phyloP scores from a whole-genome alignment of 2,329 filamentous ascomycete species.

The Aspergillus calidoustus region DNA sequence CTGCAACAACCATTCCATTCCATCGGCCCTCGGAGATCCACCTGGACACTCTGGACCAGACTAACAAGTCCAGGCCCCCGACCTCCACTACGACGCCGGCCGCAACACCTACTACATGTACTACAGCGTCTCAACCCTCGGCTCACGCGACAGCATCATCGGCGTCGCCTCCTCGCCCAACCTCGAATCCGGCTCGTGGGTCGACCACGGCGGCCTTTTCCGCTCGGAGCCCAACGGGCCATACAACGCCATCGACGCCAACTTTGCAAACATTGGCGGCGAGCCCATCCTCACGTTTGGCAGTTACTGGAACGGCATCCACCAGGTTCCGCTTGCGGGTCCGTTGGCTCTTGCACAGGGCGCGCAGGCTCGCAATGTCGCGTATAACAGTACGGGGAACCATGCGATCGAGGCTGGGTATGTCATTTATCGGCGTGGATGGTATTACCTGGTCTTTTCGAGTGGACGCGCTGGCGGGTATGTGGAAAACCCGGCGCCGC shows the following conservation, averaged over 20 bases:
- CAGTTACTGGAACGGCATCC: conserved; percentile 72
- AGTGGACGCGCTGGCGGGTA: conserved; percentile 63
- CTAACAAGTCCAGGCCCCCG: conserved; percentile 59
- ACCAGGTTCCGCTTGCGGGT: conserved; percentile 57
- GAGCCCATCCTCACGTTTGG: conserved; percentile 64
- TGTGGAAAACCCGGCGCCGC: conserved; percentile 55
- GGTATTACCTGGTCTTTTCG: conserved; percentile 69
- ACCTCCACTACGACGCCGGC: conserved; percentile 60
- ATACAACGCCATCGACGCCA: conserved; percentile 57
- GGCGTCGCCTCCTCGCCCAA: conserved; percentile 58
- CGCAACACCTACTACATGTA: conserved; percentile 63
- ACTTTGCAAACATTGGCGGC: conserved; percentile 52
- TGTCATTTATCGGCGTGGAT: conserved; percentile 59
- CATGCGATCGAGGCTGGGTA: conserved; percentile 63
- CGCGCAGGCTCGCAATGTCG: conserved; percentile 52
- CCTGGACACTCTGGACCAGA: not conserved
- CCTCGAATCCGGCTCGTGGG: conserved; percentile 45
- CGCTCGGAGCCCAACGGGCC: conserved; percentile 43
- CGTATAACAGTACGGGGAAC: conserved; percentile 56
- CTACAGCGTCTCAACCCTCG: conserved; percentile 67
- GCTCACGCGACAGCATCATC: conserved; percentile 64
- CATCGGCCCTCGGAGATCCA: not conserved
- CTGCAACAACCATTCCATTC: not conserved
- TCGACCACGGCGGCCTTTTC: conserved; percentile 40
- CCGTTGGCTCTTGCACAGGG: conserved; percentile 33